Base-by-base conservation (phyloP, 2,329 filamentous ascomycete species). In the Aspergillus sp. region DNA sequence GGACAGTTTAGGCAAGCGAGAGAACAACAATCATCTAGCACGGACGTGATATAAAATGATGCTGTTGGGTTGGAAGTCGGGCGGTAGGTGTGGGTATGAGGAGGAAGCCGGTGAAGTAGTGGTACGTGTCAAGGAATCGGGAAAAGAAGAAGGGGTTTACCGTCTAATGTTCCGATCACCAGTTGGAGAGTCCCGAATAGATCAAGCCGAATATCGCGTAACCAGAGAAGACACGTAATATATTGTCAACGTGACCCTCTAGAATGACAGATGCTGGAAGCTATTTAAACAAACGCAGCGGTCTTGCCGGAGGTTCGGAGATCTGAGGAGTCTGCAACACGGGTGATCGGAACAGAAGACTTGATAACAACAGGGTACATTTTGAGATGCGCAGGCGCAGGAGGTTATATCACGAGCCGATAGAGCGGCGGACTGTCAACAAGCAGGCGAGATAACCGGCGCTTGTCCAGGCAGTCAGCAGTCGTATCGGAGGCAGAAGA, bases 311-410 rank as follows among this genome's bases (percentile, higher is more conserved):
- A 63, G 63, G 66, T 66, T 66, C 63, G 64, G 66, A 72, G 64
- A 70, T 74, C 71, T 71, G 70, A 69, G 68, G 64, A 69, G 62
- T 69, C 65, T 66, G 69, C 71, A 74, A 72, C 69, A 70, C 67
- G 64, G 73, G 70, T 67, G 74, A 78, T 74, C 74, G 74, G 75
- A 70, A 69, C 69, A 64, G 64, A 62, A 64, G 69, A 67, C 61
- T 63, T 64, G 52, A 63, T 68, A 60, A 59, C 72, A 75, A 71
- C 70, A 76, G 60, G 65, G 73, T 77, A 77, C 75, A 78, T 78
- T 71, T 77, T 78, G 75, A 68, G 66, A 64, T 36, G 57, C 45
- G 62, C 55, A 59, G 60, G 58, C 45, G 61, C 56, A 59, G 60
- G 49, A 60, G 49, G 59, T 61, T 68, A 65, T 65, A 65, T 63